Conservation (phyloP, 163 green algal species). For the Chlamydomonas reinhardtii region DNA sequence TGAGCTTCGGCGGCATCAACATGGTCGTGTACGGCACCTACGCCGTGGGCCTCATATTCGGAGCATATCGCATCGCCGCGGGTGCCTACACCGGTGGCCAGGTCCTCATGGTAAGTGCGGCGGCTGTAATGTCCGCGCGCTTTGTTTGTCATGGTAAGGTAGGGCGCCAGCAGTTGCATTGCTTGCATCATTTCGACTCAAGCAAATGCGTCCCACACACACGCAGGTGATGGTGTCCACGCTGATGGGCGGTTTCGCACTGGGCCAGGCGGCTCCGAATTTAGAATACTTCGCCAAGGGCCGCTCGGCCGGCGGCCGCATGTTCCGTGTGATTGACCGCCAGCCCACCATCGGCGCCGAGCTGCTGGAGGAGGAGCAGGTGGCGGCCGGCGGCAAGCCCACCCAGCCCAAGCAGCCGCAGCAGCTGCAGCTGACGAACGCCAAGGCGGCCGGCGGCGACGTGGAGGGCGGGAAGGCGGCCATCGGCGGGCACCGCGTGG, state of each 20-base stretch:
- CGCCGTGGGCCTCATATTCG: conserved; percentile 66
- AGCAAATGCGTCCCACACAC: no score
- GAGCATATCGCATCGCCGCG: conserved; percentile 43
- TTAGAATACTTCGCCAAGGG: background rate
- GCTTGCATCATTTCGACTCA: no score
- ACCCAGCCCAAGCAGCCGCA: background rate
- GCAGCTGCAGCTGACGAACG: no score
- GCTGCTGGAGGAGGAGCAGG: no score
- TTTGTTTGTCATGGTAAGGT: no score
- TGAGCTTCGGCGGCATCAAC: background rate
- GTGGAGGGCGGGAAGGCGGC: no score
- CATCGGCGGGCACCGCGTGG: no score
- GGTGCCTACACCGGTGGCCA: conserved; percentile 60
- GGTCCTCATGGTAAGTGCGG: conserved; percentile 54
- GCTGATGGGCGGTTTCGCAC: conserved; percentile 66
- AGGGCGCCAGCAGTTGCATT: no score
- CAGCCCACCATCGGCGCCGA: conserved; percentile 62
- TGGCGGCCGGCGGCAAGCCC: background rate
- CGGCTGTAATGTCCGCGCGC: no score
- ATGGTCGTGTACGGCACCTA: conserved; percentile 60
- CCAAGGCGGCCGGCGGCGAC: no score
- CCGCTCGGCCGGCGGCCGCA: conserved; percentile 12
- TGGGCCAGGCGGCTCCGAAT: conserved; percentile 55
- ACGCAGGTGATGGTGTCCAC: conserved; percentile 68
- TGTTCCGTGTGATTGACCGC: conserved; percentile 86